Evolutionary conservation across 805 yeast species (phyloP).

Genomic region (Clavispora carvajalis): DNA sequence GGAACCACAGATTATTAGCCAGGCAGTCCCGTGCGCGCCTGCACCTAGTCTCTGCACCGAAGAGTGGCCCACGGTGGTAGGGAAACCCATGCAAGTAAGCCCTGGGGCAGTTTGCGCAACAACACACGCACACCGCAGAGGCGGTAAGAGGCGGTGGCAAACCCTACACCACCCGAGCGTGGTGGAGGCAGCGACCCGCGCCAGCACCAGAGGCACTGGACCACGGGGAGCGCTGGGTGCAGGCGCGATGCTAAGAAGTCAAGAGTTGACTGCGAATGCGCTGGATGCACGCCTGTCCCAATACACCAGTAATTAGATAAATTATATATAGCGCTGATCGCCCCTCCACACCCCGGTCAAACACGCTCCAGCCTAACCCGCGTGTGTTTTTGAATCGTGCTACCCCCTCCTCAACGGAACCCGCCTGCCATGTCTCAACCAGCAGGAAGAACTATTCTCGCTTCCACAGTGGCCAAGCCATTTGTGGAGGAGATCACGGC

Average conservation of each 20-base stretch:
- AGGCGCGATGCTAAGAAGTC: not conserved
- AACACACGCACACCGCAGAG: too few relatives aligned
- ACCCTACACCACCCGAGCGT: too few relatives aligned
- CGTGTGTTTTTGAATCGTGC: not conserved
- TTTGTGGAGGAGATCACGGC: conserved; percentile 66
- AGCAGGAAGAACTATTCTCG: conserved; percentile 79
- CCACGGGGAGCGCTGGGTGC: not conserved
- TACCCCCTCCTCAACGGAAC: not conserved
- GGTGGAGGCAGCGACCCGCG: too few relatives aligned
- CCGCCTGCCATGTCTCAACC: conserved; percentile 23
- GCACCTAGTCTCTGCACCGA: too few relatives aligned
- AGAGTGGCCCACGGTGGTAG: too few relatives aligned
- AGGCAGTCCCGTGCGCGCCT: too few relatives aligned
- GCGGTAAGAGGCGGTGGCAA: too few relatives aligned
- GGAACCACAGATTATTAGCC: too few relatives aligned
- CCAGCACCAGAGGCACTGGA: too few relatives aligned
- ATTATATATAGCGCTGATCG: not conserved
- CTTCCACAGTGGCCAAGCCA: conserved; percentile 80
- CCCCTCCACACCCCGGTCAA: not conserved
- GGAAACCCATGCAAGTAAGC: too few relatives aligned
- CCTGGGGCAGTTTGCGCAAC: too few relatives aligned
- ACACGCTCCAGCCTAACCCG: not conserved
- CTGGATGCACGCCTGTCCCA: not conserved
- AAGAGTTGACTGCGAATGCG: conserved; percentile 1
- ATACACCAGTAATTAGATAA: not conserved